These are phyloP conservation scores for Cladochytrium replicatum DNA, from an alignment of 192 early-diverging fungal genomes.

Conservation along the genomic window DNA sequence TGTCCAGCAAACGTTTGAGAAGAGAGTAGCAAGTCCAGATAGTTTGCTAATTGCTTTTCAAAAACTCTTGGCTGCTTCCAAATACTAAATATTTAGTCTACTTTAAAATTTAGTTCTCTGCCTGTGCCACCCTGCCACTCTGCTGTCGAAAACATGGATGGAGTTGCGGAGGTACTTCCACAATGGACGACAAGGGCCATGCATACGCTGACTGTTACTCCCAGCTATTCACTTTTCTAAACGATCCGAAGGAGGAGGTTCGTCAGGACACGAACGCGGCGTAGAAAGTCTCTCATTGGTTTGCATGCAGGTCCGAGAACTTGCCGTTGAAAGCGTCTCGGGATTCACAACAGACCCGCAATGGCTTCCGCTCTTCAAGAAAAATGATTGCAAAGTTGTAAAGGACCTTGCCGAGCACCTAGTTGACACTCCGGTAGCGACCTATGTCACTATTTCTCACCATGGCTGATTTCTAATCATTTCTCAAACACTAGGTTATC, in stretches of 20 bases:
- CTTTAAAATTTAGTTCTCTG: no score
- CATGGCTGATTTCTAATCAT: background rate
- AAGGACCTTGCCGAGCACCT: conserved; percentile 57
- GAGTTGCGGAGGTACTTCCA: no score
- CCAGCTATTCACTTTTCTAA: no score
- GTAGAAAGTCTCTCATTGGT: background rate
- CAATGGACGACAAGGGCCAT: no score
- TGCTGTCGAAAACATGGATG: no score
- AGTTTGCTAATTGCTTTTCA: no score
- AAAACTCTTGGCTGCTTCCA: no score
- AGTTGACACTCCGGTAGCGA: conserved; percentile 55
- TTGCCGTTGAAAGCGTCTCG: conserved; percentile 68
- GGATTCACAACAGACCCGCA: conserved; percentile 58
- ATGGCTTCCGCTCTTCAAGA: conserved; percentile 47
- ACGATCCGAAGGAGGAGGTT: background rate
- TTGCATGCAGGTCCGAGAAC: conserved; percentile 51
- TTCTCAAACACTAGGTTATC: conserved; percentile 38
- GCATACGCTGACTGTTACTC: no score
- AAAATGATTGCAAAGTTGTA: conserved; percentile 44
- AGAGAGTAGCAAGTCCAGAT: no score
- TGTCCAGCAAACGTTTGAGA: no score
- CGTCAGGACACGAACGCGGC: background rate
- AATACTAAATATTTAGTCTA: no score
- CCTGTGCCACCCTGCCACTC: no score
- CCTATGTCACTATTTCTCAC: background rate